phyloP scores from a whole-genome alignment of 805 yeast genomes.

The Wickerhamomyces chambardii region DNA sequence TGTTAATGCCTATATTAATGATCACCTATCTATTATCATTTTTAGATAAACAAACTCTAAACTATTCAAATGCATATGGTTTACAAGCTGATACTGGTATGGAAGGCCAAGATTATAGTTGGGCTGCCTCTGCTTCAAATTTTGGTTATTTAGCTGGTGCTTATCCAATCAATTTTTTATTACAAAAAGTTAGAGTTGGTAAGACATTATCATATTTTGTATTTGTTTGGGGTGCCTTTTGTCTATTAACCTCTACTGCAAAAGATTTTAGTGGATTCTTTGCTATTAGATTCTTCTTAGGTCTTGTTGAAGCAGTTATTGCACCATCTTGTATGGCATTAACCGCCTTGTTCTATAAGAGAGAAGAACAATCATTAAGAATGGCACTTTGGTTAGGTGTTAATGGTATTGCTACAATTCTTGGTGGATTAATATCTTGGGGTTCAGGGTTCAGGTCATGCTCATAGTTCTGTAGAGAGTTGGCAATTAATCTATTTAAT shows the following conservation, averaged over 20 bases:
- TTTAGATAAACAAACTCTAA: too few species aligned
- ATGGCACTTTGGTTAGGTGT: constrained; percentile 41
- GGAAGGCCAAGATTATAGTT: constrained; percentile 29
- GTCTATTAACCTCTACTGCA: constrained; percentile 37
- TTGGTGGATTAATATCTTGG: constrained; percentile 33
- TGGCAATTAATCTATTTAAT: constrained; percentile 49
- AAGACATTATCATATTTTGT: constrained; percentile 34
- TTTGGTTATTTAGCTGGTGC: constrained; percentile 6
- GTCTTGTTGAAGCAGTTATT: constrained; percentile 40
- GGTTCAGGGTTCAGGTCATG: constrained; percentile 26
- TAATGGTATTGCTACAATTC: constrained; percentile 36
- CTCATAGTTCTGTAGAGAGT: constrained; percentile 20
- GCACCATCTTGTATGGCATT: constrained; percentile 43
- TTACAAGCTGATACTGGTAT: too few species aligned
- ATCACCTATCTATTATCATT: too few species aligned
- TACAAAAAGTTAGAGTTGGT: constrained; percentile 42
- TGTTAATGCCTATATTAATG: too few species aligned
- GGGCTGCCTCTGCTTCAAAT: constrained; percentile 7
- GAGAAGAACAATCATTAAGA: constrained; percentile 36
- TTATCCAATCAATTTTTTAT: constrained; percentile 17
- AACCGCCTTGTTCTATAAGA: constrained; percentile 50
- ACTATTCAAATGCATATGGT: too few species aligned
- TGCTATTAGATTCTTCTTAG: constrained; percentile 38
- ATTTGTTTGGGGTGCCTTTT: constrained; percentile 38
- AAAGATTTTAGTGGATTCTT: constrained; percentile 36